A percentile compares a stretch with the other conserved stretches of the same genome.
Conservation (phyloP, 768 basidiomycete species). For the Scleroderma citrinum region DNA sequence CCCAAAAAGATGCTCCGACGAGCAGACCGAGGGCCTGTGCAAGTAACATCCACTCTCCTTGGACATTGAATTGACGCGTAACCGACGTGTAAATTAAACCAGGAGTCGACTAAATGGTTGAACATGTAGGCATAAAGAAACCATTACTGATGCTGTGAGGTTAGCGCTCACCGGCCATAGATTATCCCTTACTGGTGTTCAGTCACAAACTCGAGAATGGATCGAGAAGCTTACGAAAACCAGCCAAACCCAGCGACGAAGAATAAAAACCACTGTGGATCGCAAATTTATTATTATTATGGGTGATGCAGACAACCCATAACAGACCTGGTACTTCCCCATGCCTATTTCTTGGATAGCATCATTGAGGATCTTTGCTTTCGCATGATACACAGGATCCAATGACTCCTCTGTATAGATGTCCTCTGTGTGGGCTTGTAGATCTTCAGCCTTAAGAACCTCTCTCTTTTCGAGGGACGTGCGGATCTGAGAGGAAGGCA, state of each 20-base stretch:
- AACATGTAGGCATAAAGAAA: neutral
- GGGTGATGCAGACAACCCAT: neutral
- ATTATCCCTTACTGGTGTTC: constrained; percentile 45
- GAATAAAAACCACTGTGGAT: constrained; percentile 52
- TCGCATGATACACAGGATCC: constrained; percentile 55
- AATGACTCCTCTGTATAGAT: constrained; percentile 27
- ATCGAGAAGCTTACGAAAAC: constrained; percentile 49
- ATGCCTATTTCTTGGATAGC: constrained; percentile 65
- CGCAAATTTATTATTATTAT: constrained; percentile 1
- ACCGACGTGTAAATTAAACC: constrained; percentile 61
- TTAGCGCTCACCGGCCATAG: constrained; percentile 57
- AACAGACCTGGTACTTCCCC: constrained; percentile 55
- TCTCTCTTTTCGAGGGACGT: neutral
- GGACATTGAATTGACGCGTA: constrained; percentile 56
- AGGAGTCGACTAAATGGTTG: constrained; percentile 47
- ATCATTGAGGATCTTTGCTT: constrained; percentile 50
- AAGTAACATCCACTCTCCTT: constrained; percentile 59
- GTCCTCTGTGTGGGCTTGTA: constrained; percentile 14
- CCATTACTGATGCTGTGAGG: neutral
- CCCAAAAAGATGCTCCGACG: constrained; percentile 66
- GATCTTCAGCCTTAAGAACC: neutral
- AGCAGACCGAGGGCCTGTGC: constrained; percentile 69
- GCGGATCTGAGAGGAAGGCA: constrained; percentile 12
- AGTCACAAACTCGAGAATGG: neutral
- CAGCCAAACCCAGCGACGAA: constrained; percentile 69